Evolutionary conservation across 1,284 basidiomycete genomes (phyloP), one percentile per base, ranked within the genome.

Genomic region (Ganoderma resinaceum): DNA sequence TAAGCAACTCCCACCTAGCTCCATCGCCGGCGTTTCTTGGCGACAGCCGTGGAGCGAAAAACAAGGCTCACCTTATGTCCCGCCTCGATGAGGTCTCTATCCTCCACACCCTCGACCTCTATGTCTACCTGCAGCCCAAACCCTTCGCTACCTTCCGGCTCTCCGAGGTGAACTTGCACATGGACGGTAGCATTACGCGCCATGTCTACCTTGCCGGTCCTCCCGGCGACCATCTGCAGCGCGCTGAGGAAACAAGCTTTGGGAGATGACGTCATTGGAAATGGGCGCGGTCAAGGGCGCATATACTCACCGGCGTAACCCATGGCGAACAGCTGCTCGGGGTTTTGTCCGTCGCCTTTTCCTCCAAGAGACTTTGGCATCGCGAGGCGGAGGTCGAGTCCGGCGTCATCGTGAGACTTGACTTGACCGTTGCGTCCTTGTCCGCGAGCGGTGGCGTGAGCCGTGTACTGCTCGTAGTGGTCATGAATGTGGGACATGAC

Each of bases 191-290:
- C 91, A 29, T 87, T 82, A 61, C 85, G 83, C 1, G 84, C 87
- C 63, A 82, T 81, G 1, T 89, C 86, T 42, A 80, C 78, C 78
- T 90, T 90, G 42, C 89, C 89, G 66, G 82, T 76, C 31, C 83
- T 81, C 46, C 82, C 80, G 0, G 90, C 89, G 58, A 85, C 81
- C 61, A 87, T 76, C 75, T 92, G 90, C 63, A 92, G 78, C 0
- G 91, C 91, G 20, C 89, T 88, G 5, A 92, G 82, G 77, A 92
- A 86, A 75, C 91, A 93, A 0, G 89, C 91, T 91, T 61, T 1
- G 37, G n/a, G 29, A 58, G 16, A 14, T 38, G 38, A 55, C 29
- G 40, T 16, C 14, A 29, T 58, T 29, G 35, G 46, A 38, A 16
- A 43, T 11, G 46, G 37, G 38, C 26, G 23, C 0, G 14, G 23